Base-by-base conservation (phyloP, 805 yeast genomes). In the Naumovozyma castellii region DNA sequence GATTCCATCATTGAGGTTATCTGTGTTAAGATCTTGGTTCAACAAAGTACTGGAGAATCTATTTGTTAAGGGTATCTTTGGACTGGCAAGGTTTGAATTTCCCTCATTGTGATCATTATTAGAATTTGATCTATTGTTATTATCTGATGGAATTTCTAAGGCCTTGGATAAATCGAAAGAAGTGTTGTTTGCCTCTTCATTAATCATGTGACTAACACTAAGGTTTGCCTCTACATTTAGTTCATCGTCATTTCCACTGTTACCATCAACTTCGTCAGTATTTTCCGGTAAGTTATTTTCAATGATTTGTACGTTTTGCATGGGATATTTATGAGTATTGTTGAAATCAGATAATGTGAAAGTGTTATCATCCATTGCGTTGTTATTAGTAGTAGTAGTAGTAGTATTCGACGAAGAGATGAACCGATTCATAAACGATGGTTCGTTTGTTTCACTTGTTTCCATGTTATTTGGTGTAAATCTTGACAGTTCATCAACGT, bases 111-210 rank as follows among this genome's bases (percentile, higher is more conserved):
- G 5, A 29, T n/a, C 15, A 12, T 9, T 14, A n/a, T 29, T 29
- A 12, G 32, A 29, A 12, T n/a, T 13, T 12, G 13, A 12, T 29
- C 32, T 29, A 13, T 9, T 29, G 5, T 12, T 29, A n/a, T 12
- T 29, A 13, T n/a, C 13, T 5, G 32, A 12, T 29, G 39, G 39
- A 16, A 56, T 56, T 41, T 56, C 56, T 27, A 56, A 39, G 4
- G 61, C 59, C 38, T 54, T 54, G 12, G 61, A 54, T n/a, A 56
- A 45, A 44, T 56, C 57, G 32, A 54, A 53, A 14, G 58, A 49
- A 4, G 48, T 46, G 36, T 46, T 47, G 1, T 42, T 43, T 14
- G 28, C 42, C 31, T 36, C 42, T 15, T 37, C 41, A 31, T 36
- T 22, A 6, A 22, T 22, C 10, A 22, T 22, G 6, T 22, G 27